Conservation (phyloP, 176 grass and related monocot species). For the Musa schizocarpa region DNA sequence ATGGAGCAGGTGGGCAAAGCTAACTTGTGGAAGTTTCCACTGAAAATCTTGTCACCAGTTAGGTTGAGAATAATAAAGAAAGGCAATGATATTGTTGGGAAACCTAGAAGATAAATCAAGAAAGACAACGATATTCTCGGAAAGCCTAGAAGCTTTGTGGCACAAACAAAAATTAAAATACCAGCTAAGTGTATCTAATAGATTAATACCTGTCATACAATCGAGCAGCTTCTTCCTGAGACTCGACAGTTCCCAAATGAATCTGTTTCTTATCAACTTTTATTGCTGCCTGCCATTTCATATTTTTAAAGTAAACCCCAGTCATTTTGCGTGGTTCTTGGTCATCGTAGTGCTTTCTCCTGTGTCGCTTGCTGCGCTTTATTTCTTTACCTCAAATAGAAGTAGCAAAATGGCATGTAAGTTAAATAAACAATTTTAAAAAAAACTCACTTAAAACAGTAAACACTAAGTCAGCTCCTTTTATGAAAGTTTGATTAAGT, state of each 20-base stretch:
- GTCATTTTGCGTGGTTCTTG: constrained; percentile 95
- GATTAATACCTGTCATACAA: constrained; percentile 86
- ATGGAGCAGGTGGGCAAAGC: no score
- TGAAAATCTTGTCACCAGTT: no score
- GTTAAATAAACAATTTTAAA: neutral
- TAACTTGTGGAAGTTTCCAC: no score
- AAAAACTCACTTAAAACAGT: neutral
- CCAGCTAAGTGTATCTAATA: neutral
- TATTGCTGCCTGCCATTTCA: constrained; percentile 99
- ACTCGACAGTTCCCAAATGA: constrained; percentile 86
- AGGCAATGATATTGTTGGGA: neutral
- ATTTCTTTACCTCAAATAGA: constrained; percentile 64
- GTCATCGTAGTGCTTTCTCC: constrained; percentile 88
- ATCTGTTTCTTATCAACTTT: constrained; percentile 99
- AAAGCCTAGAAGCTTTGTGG: neutral
- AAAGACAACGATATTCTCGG: neutral
- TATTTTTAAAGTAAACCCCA: constrained; percentile 97
- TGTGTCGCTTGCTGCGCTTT: constrained; percentile 76
- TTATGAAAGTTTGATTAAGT: neutral
- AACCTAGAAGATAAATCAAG: neutral
- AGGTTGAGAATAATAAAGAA: no score
- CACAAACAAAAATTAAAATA: neutral
- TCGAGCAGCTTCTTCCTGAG: constrained; percentile 84
- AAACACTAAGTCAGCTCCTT: neutral
- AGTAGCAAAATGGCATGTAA: neutral